Conservation (phyloP, 768 basidiomycete genomes). For the Boletus coccyginus region DNA sequence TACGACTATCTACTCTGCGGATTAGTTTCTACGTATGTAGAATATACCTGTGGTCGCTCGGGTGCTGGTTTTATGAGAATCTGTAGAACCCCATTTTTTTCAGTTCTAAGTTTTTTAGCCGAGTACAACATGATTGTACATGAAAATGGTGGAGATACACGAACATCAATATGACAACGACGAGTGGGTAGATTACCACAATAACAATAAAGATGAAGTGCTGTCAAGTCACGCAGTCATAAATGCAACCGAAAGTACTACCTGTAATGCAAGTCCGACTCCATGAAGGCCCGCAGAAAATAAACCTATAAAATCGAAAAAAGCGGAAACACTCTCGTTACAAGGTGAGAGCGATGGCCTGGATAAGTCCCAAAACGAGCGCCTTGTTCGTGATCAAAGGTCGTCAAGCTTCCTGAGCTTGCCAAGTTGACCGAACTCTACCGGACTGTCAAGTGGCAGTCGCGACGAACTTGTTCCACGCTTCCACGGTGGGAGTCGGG, state of each 20-base stretch:
- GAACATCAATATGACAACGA: neutral
- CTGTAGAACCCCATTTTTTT: too few species aligned
- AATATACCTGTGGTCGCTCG: neutral
- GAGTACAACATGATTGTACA: neutral
- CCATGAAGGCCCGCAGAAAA: neutral
- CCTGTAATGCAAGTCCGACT: neutral
- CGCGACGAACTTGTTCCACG: constrained; percentile 51
- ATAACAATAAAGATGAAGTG: constrained; percentile 1
- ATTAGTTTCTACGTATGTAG: neutral
- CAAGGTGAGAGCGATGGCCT: neutral
- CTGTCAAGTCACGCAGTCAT: neutral
- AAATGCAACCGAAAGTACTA: neutral
- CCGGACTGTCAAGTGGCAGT: constrained; percentile 31
- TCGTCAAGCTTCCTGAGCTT: neutral
- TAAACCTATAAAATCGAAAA: neutral
- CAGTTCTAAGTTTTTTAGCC: too few species aligned
- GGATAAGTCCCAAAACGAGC: neutral
- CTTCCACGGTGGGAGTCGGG: constrained; percentile 52
- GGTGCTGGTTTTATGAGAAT: neutral
- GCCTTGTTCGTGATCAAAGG: neutral
- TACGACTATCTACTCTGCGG: neutral
- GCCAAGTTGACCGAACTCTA: neutral
- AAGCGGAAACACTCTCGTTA: neutral
- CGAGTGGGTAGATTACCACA: neutral
- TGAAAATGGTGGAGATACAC: neutral